Evolutionary conservation across 2,329 filamentous ascomycete species (phyloP).

Genomic region (Diatrype stigma): DNA sequence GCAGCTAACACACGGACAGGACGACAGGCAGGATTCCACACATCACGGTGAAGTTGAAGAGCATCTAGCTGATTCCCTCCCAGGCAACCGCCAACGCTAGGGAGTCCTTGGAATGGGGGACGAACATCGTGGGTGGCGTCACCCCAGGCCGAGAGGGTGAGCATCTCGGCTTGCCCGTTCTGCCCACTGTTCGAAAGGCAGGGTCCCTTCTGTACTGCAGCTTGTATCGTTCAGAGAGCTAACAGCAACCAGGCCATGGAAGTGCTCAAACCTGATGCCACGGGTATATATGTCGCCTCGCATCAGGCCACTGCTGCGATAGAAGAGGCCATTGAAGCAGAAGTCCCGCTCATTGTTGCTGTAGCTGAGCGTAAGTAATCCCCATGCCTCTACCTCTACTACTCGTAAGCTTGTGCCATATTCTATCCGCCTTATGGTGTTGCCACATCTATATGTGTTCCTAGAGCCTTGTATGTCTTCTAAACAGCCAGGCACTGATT

Average conservation of each 20-base stretch:
- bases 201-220: constrained; percentile 2
- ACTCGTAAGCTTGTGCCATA: background rate
- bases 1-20: constrained; percentile 15
- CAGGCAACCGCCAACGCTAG: constrained; percentile 71
- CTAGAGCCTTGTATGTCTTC: background rate
- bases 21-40: constrained; percentile 9
- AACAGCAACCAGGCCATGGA: constrained; percentile 56
- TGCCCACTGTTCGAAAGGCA: constrained; percentile 62
- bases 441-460: background rate
- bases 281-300: constrained; percentile 77
- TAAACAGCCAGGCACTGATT: background rate
- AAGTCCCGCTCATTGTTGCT: constrained; percentile 70
- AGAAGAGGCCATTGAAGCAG: constrained; percentile 73
- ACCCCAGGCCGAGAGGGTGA: constrained; percentile 66
- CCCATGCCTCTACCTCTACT: background rate
- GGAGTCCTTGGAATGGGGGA: constrained; percentile 74
- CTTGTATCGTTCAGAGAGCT: background rate
- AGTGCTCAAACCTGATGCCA: constrained; percentile 68
- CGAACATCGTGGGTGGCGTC: constrained; percentile 75
- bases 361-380: constrained; percentile 56
- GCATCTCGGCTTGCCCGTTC: constrained; percentile 68
- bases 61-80: constrained; percentile 8
- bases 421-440: background rate
- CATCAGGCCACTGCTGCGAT: constrained; percentile 68
- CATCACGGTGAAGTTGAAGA: background rate